Percentiles rank a stretch among this genome's conserved stretches.
Evolutionary conservation across 345 rosid genomes (phyloP).

Genomic region (Citrus sp.): DNA sequence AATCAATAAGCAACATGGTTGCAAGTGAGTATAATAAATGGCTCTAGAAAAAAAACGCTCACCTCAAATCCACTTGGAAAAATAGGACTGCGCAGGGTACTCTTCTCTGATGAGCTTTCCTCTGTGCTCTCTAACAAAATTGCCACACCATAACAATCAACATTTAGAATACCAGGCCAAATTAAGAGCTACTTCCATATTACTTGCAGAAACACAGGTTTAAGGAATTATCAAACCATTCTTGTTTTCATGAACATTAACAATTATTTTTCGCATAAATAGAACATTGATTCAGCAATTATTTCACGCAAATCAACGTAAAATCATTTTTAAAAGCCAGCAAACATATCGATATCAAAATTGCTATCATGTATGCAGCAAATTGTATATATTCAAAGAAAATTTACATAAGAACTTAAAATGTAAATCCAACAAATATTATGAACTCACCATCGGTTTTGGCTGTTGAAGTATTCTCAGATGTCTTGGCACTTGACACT

Average conservation of each 20-base stretch:
- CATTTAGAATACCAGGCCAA: not conserved
- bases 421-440: not conserved
- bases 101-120: slow-evolving; percentile 39
- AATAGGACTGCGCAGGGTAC: slow-evolving; percentile 31
- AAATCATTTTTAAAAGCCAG: not conserved
- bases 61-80: slow-evolving; percentile 89
- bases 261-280: not conserved
- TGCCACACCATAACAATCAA: slow-evolving; percentile 13
- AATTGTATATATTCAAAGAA: not conserved
- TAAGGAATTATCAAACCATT: not conserved
- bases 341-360: not conserved
- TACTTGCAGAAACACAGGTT: not conserved
- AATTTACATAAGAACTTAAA: not conserved
- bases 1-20: slow-evolving; percentile 13
- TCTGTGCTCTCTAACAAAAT: slow-evolving; percentile 34
- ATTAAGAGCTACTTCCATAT: not conserved
- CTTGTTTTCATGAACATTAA: not conserved
- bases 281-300: not conserved
- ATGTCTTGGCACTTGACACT: slow-evolving; percentile 39
- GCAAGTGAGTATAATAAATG: not conserved
- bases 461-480: slow-evolving; percentile 42
- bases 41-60: slow-evolving; percentile 4
- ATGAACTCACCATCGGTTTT: slow-evolving; percentile 52
- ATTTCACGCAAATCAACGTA: not conserved
- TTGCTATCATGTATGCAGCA: not conserved